Base-by-base conservation (phyloP, 108 stramenopile species). In the Nitzschia palea region DNA sequence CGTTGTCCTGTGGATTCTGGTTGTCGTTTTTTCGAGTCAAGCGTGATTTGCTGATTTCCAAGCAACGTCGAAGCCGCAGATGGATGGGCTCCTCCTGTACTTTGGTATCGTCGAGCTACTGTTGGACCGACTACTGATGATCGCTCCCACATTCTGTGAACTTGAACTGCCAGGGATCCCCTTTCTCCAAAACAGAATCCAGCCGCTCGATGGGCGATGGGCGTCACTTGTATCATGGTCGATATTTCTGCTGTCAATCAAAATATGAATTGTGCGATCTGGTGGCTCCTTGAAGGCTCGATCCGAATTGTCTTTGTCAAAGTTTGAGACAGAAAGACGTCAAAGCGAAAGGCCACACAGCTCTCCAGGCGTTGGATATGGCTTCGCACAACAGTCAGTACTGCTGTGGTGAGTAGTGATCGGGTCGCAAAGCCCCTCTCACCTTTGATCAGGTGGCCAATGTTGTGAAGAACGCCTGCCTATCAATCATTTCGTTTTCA, bases 1-100 rank as follows among this genome's bases (percentile, higher is more conserved):
- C 50, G 57, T 23, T 61, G 68, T 44, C 28, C 54, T 55, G 26
- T 9, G 4, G 31, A 15, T 29, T 55, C 30, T 8, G 5, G 12
- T 33, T 33, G 54, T 12, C 29, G 22, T 23, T 51, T 8, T 23
- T 6, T n/a, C 23, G 50, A 51, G 12, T 42, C 9, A 42, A 42
- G 40, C 9, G 40, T 22, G 50, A 51, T 55, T 55, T 55, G 9
- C 54, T 30, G 54, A n/a, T n/a, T n/a, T n/a, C 12, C 28, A 25
- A 55, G 12, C 31, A 33, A 14, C 54, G 54, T 30, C 54, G 54
- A 33, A 23, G 54, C 27, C n/a, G 54, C 6, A 6, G 54, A 55
- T 4, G 54, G n/a, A 28, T 22, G 5, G 4, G 28, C n/a, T n/a
- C n/a, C n/a, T n/a, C n/a, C n/a, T n/a, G n/a, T n/a, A n/a, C n/a